Evolutionary conservation across 768 basidiomycete genomes (phyloP).

Genomic region (Boletus eberwhitei): DNA sequence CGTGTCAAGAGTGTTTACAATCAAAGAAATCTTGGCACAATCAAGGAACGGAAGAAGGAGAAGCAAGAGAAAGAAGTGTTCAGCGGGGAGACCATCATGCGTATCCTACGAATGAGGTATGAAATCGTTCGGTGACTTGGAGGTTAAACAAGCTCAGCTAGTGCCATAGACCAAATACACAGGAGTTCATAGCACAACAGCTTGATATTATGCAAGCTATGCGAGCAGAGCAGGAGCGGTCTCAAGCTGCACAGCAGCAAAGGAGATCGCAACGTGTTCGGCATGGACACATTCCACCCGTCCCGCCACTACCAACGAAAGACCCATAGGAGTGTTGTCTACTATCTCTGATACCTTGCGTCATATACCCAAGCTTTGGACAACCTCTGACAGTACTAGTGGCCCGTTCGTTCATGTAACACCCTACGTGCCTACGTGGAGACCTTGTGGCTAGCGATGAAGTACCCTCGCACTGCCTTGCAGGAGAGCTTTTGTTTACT

Average conservation of each 20-base stretch:
- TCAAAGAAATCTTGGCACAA: conserved; percentile 94
- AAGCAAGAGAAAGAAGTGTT: conserved; percentile 73
- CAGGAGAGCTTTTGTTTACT: conserved; percentile 8
- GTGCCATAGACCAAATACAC: conserved; percentile 60
- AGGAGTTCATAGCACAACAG: conserved; percentile 87
- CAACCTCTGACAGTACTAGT: neutral
- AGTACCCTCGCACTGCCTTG: neutral
- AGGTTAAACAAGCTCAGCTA: conserved; percentile 2
- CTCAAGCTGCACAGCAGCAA: conserved; percentile 57
- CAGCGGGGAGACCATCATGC: conserved; percentile 86
- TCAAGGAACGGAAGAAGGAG: conserved; percentile 90
- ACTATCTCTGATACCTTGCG: conserved; percentile 21
- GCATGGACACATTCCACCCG: conserved; percentile 24
- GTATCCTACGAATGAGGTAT: conserved; percentile 94
- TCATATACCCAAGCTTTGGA: conserved; percentile 25
- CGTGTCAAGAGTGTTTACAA: conserved; percentile 90
- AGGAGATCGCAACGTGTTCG: conserved; percentile 57
- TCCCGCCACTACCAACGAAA: conserved; percentile 31
- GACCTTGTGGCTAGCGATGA: conserved; percentile 3
- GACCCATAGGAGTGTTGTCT: conserved; percentile 8
- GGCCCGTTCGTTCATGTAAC: neutral
- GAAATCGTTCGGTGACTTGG: conserved; percentile 9
- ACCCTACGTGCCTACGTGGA: conserved; percentile 1
- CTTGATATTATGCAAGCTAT: conserved; percentile 77
- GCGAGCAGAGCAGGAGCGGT: conserved; percentile 77